Base-by-base conservation (phyloP, 192 early-diverging fungal genomes). In the Entrophospora sp. region DNA sequence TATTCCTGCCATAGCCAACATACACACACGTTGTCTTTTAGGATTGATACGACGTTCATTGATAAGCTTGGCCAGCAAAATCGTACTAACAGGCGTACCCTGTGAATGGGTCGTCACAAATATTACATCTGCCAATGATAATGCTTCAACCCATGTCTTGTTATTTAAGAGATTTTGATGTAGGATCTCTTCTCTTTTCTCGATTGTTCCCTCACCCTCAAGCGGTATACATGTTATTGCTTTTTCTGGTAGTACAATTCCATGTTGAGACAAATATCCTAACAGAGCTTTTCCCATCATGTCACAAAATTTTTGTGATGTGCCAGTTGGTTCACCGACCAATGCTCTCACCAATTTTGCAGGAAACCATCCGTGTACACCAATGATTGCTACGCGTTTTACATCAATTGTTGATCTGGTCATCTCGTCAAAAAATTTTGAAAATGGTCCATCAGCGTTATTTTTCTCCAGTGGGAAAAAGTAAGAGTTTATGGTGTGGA, bases 361-460 rank as follows among this genome's bases (percentile, higher is more conserved):
- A 0, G 93, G 89, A 69, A 95, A 93, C 83, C 91, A 95, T 8
- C 94, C 93, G 49, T 96, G 93, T 2, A 95, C 81, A n/a, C 94
- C 92, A 46, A 96, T 77, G 12, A 96, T 81, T 3, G 80, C 87
- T 22, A 92, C 79, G 6, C 77, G 72, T 31, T 78, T 73, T 8
- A 78, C 69, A 57, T 72, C 81, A 4, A 69, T 22, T 1, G 75
- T 32, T 20, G 48, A 66, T n/a, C 64, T 34, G 9, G 64, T 66
- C 9, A 66, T 30, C 55, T 66, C 48, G n/a, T 66, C 64, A 4
- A 66, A 31, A 22, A 28, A 53, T 32, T 55, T 65, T 5, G 48
- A 35, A 5, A 65, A 32, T 27, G 20, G 4, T 12, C 64, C 24
- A 16, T 43, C 51, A 13, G 9, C n/a, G n/a, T n/a, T 3, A 10